Evolutionary conservation across 306 rosid genomes (phyloP).

Genomic region (Pyrus communis): DNA sequence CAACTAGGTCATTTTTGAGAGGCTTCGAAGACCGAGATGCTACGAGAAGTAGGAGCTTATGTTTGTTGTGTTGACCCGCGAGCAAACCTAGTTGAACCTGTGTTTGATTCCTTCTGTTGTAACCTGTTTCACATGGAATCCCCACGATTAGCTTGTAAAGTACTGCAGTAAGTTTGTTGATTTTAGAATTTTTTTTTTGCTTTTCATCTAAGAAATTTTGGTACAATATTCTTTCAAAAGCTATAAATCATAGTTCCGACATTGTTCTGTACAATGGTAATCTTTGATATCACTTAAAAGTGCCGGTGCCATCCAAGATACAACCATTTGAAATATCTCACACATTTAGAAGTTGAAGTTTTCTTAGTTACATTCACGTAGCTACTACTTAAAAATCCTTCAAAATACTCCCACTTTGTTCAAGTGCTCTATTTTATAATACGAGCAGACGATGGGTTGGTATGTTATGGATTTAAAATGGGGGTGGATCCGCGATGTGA

Average conservation of each 20-base stretch:
- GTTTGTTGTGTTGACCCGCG: conserved; percentile 47
- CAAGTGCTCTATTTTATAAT: no score
- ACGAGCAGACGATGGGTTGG: no score
- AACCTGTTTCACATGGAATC: neutral
- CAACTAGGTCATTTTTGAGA: conserved; percentile 63
- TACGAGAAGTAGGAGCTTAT: conserved; percentile 36
- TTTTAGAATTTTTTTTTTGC: conserved; percentile 3
- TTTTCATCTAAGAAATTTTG: conserved; percentile 18
- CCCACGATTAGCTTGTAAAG: conserved; percentile 13
- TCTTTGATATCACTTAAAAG: neutral
- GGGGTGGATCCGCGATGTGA: no score
- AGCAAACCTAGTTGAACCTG: conserved; percentile 11
- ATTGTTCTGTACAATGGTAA: neutral
- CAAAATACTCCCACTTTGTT: no score
- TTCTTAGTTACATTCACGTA: neutral
- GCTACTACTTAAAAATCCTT: neutral
- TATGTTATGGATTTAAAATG: no score
- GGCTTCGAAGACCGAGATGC: conserved; percentile 67
- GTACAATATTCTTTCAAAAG: conserved; percentile 30
- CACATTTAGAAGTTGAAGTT: no score
- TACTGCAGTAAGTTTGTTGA: conserved; percentile 23
- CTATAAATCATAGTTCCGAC: neutral
- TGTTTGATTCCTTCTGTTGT: conserved; percentile 6
- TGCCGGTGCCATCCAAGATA: no score
- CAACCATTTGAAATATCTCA: no score